These are phyloP conservation scores for Globisporangium abappressorium DNA, from an alignment of 352 stramenopile genomes.

Conservation along the genomic window DNA sequence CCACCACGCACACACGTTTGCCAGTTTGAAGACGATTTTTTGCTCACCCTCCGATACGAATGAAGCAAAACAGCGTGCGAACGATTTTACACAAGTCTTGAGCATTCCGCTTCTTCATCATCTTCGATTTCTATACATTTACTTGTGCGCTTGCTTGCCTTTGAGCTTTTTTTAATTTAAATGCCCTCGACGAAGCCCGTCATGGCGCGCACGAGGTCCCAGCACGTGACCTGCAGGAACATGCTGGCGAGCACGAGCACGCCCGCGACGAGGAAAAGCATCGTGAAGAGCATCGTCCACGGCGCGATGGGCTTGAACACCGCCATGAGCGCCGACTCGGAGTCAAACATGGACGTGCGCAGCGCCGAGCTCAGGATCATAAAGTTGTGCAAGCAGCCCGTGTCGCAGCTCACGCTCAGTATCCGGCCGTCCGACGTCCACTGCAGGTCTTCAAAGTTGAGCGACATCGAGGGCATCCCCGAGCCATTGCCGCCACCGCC, in stretches of 20 bases:
- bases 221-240: constrained; percentile 43
- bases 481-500: constrained; percentile 13
- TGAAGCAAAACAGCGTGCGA: constrained; percentile 1
- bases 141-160: not conserved
- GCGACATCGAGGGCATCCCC: constrained; percentile 21
- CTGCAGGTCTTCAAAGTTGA: constrained; percentile 70
- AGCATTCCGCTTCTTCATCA: not conserved
- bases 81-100: not conserved
- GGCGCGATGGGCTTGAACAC: constrained; percentile 62
- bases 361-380: constrained; percentile 73
- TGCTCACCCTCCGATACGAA: not conserved
- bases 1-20: not conserved
- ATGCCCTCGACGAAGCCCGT: constrained; percentile 55
- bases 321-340: constrained; percentile 53
- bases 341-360: constrained; percentile 52
- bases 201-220: constrained; percentile 61
- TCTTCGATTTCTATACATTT: not conserved
- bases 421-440: constrained; percentile 91
- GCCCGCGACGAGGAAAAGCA: constrained; percentile 43
- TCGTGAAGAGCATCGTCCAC: constrained; percentile 59
- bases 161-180: not conserved
- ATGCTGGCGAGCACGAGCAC: constrained; percentile 48
- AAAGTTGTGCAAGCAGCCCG: constrained; percentile 90
- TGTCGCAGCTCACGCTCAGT: constrained; percentile 81
- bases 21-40: not conserved